phyloP scores from a whole-genome alignment of 2,329 filamentous ascomycete genomes.

The Parastagonospora avenae region DNA sequence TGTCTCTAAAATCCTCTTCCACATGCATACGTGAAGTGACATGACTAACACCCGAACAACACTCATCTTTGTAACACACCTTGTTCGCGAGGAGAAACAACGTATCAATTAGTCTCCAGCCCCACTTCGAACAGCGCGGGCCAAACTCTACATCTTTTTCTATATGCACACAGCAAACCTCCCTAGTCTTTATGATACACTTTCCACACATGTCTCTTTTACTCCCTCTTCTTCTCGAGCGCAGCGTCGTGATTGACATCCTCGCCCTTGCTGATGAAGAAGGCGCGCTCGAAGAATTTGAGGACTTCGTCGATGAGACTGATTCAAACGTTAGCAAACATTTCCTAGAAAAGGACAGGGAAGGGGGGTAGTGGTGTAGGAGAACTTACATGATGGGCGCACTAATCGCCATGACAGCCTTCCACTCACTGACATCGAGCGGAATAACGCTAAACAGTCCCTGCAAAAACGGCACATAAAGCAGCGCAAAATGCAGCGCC shows the following conservation, averaged over 20 bases:
- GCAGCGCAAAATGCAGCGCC: slow-evolving; percentile 89
- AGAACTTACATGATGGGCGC: slow-evolving; percentile 84
- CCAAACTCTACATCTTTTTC: background rate
- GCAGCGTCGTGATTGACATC: slow-evolving; percentile 14
- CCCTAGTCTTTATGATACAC: slow-evolving; percentile 1
- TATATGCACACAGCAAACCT: background rate
- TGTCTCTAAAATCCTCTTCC: too few relatives aligned
- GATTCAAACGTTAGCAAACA: slow-evolving; percentile 21
- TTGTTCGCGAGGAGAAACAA: slow-evolving; percentile 6
- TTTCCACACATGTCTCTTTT: slow-evolving; percentile 24
- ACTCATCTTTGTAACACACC: too few relatives aligned
- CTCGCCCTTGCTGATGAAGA: slow-evolving; percentile 36
- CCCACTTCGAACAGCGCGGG: background rate
- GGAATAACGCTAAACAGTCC: slow-evolving; percentile 88
- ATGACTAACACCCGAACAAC: too few relatives aligned
- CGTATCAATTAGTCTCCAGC: background rate
- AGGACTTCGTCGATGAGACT: slow-evolving; percentile 83
- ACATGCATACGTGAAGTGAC: too few relatives aligned
- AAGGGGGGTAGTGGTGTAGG: background rate
- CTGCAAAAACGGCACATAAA: slow-evolving; percentile 91
- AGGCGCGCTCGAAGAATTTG: slow-evolving; percentile 71
- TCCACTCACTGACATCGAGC: slow-evolving; percentile 85
- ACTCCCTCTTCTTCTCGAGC: slow-evolving; percentile 33
- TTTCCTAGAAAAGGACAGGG: background rate
- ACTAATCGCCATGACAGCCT: slow-evolving; percentile 86